A percentile compares a stretch with the other conserved stretches of the same genome.
Evolutionary conservation across 345 rosid species (phyloP).

Genomic region (Acer saccharum): DNA sequence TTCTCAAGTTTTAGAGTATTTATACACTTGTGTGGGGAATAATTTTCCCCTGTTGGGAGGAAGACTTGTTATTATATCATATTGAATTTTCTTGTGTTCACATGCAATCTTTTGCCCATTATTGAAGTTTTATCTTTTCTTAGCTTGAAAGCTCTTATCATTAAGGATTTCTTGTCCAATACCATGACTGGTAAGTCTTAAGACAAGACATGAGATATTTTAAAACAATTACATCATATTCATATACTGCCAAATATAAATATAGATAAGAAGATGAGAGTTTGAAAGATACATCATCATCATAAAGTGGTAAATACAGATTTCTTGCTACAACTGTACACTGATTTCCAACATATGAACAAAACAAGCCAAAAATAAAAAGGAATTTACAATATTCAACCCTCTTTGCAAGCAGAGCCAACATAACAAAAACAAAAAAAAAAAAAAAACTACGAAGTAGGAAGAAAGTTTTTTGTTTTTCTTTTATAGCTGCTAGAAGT

Average conservation of each 20-base stretch:
- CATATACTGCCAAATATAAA: neutral
- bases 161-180: too few relatives aligned
- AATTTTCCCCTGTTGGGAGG: slow-evolving; percentile 24
- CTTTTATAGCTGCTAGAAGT: neutral
- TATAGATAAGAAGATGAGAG: slow-evolving; percentile 7
- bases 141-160: too few relatives aligned
- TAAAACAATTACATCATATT: neutral
- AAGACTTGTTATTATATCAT: neutral
- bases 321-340: slow-evolving; percentile 23
- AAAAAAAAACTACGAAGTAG: neutral
- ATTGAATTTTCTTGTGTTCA: slow-evolving; percentile 20
- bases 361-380: neutral
- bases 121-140: neutral
- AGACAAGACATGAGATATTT: too few relatives aligned
- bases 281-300: neutral
- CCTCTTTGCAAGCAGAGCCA: slow-evolving; percentile 12
- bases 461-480: neutral
- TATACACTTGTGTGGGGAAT: slow-evolving; percentile 19
- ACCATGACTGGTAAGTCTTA: too few relatives aligned
- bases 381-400: slow-evolving; percentile 25
- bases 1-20: slow-evolving; percentile 26
- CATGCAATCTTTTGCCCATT: slow-evolving; percentile 17
- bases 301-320: neutral
- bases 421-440: slow-evolving; percentile 10
- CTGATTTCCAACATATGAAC: slow-evolving; percentile 16